phyloP scores from a whole-genome alignment of 306 rosid species.

The Prunus padus region DNA sequence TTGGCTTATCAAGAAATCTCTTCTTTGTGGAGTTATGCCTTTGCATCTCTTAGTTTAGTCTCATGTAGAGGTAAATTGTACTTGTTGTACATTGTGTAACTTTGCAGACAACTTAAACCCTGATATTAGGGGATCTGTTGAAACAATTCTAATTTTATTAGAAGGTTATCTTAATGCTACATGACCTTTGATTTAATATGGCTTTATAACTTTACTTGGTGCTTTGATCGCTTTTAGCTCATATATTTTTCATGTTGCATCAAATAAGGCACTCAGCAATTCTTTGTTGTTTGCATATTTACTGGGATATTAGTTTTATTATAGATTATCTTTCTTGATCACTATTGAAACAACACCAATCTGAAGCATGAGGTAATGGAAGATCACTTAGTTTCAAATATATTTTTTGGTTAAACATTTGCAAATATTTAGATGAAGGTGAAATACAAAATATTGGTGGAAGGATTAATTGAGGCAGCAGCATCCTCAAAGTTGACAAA shows the following conservation, averaged over 20 bases:
- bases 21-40: slow-evolving; percentile 31
- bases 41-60: slow-evolving; percentile 31
- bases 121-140: slow-evolving; percentile 29
- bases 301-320: neutral
- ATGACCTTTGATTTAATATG: slow-evolving; percentile 21
- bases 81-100: slow-evolving; percentile 55
- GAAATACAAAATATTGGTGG: neutral
- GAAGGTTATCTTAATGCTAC: slow-evolving; percentile 35
- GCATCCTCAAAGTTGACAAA: neutral
- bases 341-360: neutral
- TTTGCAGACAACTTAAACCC: slow-evolving; percentile 43
- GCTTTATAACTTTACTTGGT: slow-evolving; percentile 10
- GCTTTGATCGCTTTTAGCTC: neutral
- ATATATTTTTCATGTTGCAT: slow-evolving; percentile 1
- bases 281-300: neutral
- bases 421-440: neutral
- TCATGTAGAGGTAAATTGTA: slow-evolving; percentile 49
- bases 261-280: neutral
- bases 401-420: neutral
- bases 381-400: neutral
- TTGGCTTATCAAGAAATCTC: slow-evolving; percentile 33
- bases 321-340: neutral
- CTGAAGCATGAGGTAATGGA: neutral
- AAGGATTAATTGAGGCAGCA: neutral
- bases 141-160: slow-evolving; percentile 39